Base-by-base conservation (phyloP, 2,329 filamentous ascomycete species). In the Salinomyces thailandicus region DNA sequence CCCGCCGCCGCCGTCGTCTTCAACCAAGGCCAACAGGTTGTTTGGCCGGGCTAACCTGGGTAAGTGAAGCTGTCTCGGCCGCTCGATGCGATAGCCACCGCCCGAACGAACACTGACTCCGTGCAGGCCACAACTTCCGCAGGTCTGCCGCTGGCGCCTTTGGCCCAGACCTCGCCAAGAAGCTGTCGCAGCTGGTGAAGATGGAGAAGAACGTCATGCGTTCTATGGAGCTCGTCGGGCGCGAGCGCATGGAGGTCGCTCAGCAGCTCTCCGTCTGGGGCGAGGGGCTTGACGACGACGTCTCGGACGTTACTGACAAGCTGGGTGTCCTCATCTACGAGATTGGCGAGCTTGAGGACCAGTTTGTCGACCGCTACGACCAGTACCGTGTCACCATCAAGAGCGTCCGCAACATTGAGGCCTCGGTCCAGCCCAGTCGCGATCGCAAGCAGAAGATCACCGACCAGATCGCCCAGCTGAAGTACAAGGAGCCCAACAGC, bases 171-270 rank as follows among this genome's bases (percentile, higher is more conserved):
- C 79, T 98, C 41, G 82, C 91, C 41, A 95, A 94, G 75, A 98
- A 98, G 75, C 79, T 98, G 45, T 85, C 87, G 27, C 85, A 93
- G 68, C 76, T 98, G 36, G 91, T 98, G 46, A 98, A 98, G 77
- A 98, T 98, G 91, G 91, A 98, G 70, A 98, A 98, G 79, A 96
- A 98, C 60, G 85, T 95, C 39, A 98, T 98, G 91, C 85, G 91
- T 63, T 95, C 86, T 61, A 79, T 96, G 73, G 91, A 98, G 62
- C 73, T 85, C 33, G 91, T 96, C 36, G 86, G 86, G 31, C 81
- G 86, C 57, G 91, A 98, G 72, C 80, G 91, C 53, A 96, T 96
- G 86, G 91, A 96, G 56, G 89, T 95, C 49, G 91, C 91, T 57
- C 86, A 95, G 85, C 91, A 98, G 87, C 75, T 98, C 15, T 96